phyloP scores from a whole-genome alignment of 1,139 yeast genomes.

The Meyerozyma sp. region DNA sequence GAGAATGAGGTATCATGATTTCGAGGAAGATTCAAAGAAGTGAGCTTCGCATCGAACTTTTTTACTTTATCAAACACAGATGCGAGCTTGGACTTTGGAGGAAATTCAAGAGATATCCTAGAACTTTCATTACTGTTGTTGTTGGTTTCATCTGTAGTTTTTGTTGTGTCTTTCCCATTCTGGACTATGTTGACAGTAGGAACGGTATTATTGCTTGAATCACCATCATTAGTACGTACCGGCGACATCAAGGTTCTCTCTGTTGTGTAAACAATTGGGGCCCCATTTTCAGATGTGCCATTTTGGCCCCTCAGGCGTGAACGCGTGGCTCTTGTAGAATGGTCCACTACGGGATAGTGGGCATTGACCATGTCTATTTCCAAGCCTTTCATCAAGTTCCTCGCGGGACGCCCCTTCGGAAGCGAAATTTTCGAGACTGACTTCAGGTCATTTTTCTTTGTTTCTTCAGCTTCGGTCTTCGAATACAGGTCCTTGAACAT shows the following conservation, averaged over 20 bases:
- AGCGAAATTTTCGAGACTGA: conserved; percentile 1
- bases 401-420: conserved; percentile 2
- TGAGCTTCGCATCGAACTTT: conserved; percentile 13
- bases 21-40: conserved; percentile 1
- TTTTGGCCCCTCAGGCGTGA: conserved; percentile 7
- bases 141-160: neutral
- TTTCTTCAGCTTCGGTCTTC: conserved; percentile 7
- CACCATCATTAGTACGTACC: neutral
- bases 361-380: conserved; percentile 20
- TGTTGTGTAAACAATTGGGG: conserved; percentile 6
- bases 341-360: conserved; percentile 3
- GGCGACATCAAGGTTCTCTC: conserved; percentile 6
- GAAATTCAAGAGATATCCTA: conserved; percentile 5
- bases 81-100: conserved; percentile 10
- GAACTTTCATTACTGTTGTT: neutral
- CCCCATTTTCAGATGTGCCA: conserved; percentile 5
- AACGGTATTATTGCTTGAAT: conserved; percentile 3
- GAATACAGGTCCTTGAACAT: conserved; percentile 20
- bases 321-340: conserved; percentile 7
- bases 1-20: neutral
- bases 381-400: conserved; percentile 12
- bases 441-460: conserved; percentile 3
- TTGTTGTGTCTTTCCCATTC: conserved; percentile 1
- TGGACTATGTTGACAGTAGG: conserved; percentile 4
- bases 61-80: conserved; percentile 15